Percentiles rank a stretch among this genome's conserved stretches.
Evolutionary conservation across 352 stramenopile genomes (phyloP).

Genomic region (Globisporangium megalacanthum): DNA sequence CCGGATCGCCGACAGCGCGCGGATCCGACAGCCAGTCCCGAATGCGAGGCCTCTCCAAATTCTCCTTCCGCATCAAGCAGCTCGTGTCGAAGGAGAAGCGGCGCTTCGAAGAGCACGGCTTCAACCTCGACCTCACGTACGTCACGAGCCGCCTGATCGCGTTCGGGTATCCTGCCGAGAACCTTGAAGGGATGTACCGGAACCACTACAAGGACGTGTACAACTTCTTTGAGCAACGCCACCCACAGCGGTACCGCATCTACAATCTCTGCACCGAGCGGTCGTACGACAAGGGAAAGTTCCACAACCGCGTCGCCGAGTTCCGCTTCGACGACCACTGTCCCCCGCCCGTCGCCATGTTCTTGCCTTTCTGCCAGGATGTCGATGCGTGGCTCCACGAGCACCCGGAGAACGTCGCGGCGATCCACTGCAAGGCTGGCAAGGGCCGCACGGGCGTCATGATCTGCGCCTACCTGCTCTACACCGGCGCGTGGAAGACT

Average conservation of each 20-base stretch:
- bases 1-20: conserved; percentile 9
- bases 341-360: conserved; percentile 64
- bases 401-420: conserved; percentile 71
- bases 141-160: conserved; percentile 84
- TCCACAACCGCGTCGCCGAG: conserved; percentile 62
- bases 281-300: conserved; percentile 74
- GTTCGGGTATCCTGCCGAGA: conserved; percentile 86
- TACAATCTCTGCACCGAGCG: conserved; percentile 91
- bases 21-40: conserved; percentile 21
- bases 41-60: conserved; percentile 32
- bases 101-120: conserved; percentile 81
- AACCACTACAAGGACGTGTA: conserved; percentile 90
- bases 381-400: conserved; percentile 47
- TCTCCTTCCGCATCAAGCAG: conserved; percentile 67
- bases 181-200: conserved; percentile 84
- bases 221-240: conserved; percentile 85
- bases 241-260: conserved; percentile 76
- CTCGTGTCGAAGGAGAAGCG: conserved; percentile 90
- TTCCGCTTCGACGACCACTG: conserved; percentile 89
- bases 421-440: conserved; percentile 90
- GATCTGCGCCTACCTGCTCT: conserved; percentile 76
- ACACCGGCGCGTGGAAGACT: conserved; percentile 53
- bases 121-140: conserved; percentile 92
- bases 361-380: conserved; percentile 66
- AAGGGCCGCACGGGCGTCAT: conserved; percentile 90